These are phyloP conservation scores for Malassezia japonica DNA, from an alignment of 1,284 basidiomycete species.

Conservation along the genomic window DNA sequence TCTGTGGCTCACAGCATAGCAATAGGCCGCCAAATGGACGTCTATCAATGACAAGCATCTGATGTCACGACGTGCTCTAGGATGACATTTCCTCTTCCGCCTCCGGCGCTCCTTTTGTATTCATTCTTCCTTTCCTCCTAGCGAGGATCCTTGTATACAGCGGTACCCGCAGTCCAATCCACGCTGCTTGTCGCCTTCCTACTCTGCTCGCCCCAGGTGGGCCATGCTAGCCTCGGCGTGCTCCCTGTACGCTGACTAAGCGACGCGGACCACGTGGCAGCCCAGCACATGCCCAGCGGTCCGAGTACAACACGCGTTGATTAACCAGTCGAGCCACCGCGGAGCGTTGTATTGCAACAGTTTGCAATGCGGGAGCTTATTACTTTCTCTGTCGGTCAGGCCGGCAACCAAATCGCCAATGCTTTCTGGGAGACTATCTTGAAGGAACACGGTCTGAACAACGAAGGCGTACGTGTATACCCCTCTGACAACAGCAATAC, in stretches of 20 bases:
- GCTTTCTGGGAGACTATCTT: slow-evolving; percentile 47
- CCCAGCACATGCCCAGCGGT: neutral
- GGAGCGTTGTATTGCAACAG: neutral
- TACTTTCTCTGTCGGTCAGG: slow-evolving; percentile 51
- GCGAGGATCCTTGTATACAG: too few species aligned
- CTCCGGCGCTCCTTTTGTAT: too few species aligned
- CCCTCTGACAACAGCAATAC: slow-evolving; percentile 25
- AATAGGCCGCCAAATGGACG: too few species aligned
- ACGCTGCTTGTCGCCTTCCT: too few species aligned
- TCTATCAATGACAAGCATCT: too few species aligned
- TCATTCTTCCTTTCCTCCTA: too few species aligned
- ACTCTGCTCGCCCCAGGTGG: too few species aligned
- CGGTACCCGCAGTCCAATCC: too few species aligned
- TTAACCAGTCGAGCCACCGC: neutral
- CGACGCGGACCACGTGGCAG: slow-evolving; percentile 5
- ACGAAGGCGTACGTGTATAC: slow-evolving; percentile 31
- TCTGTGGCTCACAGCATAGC: too few species aligned
- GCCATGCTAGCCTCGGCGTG: too few species aligned
- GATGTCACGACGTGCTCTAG: too few species aligned
- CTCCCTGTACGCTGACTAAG: neutral
- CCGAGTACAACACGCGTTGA: neutral
- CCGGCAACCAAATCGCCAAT: slow-evolving; percentile 57
- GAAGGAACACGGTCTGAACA: slow-evolving; percentile 45
- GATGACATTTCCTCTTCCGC: too few species aligned
- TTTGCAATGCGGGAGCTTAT: slow-evolving; percentile 16